Conservation (phyloP, 2,329 filamentous ascomycete species). For the Colletotrichum somersetense region DNA sequence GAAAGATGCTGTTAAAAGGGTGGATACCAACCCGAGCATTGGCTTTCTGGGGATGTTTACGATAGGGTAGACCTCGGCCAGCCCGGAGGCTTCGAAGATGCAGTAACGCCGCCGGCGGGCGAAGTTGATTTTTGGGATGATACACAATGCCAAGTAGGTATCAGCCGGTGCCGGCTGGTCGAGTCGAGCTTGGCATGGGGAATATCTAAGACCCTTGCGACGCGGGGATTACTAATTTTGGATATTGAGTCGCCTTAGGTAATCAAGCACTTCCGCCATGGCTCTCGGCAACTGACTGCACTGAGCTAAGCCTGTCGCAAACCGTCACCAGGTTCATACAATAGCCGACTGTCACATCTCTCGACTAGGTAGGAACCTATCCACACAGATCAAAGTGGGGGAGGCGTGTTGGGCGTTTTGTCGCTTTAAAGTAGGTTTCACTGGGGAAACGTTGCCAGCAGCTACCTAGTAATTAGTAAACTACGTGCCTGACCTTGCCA, state of each 20-base stretch:
- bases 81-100: constrained; percentile 32
- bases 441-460: constrained; percentile 10
- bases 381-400: constrained; percentile 20
- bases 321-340: neutral
- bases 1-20: neutral
- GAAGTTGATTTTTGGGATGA: constrained; percentile 23
- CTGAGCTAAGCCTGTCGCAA: no score
- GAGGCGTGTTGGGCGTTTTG: neutral
- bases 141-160: neutral
- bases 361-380: neutral
- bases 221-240: constrained; percentile 34
- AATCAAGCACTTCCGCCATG: neutral
- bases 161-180: constrained; percentile 25
- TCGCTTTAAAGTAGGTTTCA: neutral
- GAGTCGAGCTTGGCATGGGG: neutral
- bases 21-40: constrained; percentile 15
- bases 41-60: constrained; percentile 22
- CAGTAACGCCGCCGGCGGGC: constrained; percentile 34
- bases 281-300: neutral
- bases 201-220: neutral
- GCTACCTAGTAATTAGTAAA: neutral
- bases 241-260: neutral
- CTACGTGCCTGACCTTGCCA: no score
- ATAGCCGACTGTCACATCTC: constrained; percentile 27
- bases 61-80: constrained; percentile 31